Percentiles rank a stretch among this genome's conserved stretches.
Conservation (phyloP, 306 rosid species). For the Carpinus viminea region DNA sequence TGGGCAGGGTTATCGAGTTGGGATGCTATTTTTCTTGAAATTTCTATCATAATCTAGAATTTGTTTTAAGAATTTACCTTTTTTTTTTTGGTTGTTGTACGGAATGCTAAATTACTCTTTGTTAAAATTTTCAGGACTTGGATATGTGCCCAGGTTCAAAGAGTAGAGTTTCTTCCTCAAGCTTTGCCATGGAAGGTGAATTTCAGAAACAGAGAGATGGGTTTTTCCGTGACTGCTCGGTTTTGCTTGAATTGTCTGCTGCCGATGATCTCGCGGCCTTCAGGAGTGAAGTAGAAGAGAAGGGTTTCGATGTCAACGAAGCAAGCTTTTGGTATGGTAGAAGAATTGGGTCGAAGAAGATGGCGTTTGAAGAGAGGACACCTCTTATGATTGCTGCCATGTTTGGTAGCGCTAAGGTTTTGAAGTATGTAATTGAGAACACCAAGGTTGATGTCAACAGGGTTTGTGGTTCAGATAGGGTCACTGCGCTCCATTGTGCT, state of each 20-base stretch:
- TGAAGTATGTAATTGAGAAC: slow-evolving; percentile 60
- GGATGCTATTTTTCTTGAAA: not conserved
- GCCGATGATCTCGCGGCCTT: slow-evolving; percentile 71
- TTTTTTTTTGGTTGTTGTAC: not conserved
- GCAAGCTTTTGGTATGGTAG: slow-evolving; percentile 90
- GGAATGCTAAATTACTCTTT: slow-evolving; percentile 29
- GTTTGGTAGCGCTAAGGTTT: slow-evolving; percentile 72
- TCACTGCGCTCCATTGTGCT: slow-evolving; percentile 95
- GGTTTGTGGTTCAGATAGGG: slow-evolving; percentile 73
- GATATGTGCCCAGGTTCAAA: slow-evolving; percentile 75
- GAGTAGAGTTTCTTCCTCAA: slow-evolving; percentile 47
- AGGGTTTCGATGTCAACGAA: slow-evolving; percentile 60
- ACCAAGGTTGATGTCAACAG: slow-evolving; percentile 71
- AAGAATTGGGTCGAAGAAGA: slow-evolving; percentile 82
- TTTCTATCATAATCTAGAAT: not conserved
- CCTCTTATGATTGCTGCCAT: slow-evolving; percentile 93
- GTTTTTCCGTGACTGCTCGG: slow-evolving; percentile 36
- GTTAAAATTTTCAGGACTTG: slow-evolving; percentile 56
- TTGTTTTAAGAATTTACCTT: not conserved
- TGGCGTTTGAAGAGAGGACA: slow-evolving; percentile 87
- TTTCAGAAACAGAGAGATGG: slow-evolving; percentile 51
- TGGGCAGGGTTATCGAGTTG: not conserved
- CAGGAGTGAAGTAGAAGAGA: slow-evolving; percentile 64
- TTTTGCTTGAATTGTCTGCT: slow-evolving; percentile 84
- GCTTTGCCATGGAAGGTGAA: slow-evolving; percentile 58